Evolutionary conservation across 208 protist genomes (phyloP).

Genomic region (Zelonia costaricensis): DNA sequence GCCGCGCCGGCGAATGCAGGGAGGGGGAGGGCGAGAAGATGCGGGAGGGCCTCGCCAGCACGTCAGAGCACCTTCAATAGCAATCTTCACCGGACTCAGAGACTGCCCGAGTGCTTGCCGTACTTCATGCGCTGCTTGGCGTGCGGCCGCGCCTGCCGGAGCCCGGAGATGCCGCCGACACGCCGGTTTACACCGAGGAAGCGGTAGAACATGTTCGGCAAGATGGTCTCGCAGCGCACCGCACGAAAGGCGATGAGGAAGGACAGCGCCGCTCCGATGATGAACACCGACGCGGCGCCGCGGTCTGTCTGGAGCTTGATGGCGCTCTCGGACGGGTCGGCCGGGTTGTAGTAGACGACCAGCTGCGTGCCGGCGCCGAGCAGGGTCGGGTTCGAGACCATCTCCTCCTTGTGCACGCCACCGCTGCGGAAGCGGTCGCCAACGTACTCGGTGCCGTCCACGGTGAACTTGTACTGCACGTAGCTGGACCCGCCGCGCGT

Average conservation of each 20-base stretch:
- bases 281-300: constrained; percentile 71
- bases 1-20: no score
- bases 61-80: no score
- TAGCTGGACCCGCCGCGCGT: constrained; percentile 80
- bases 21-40: no score
- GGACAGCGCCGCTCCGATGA: constrained; percentile 59
- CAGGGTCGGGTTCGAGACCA: constrained; percentile 74
- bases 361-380: constrained; percentile 88
- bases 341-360: constrained; percentile 89
- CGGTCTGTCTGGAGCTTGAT: constrained; percentile 88
- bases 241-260: constrained; percentile 78
- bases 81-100: constrained; percentile 1
- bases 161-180: constrained; percentile 67
- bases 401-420: constrained; percentile 85
- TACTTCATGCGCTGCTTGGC: constrained; percentile 84
- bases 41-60: no score
- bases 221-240: constrained; percentile 92
- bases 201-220: constrained; percentile 92
- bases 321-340: constrained; percentile 76
- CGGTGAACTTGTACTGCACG: constrained; percentile 84
- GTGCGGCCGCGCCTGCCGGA: constrained; percentile 68
- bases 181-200: constrained; percentile 82
- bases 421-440: constrained; percentile 87
- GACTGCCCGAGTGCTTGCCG: constrained; percentile 61
- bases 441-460: constrained; percentile 70